Conservation (phyloP, 352 stramenopile species). For the Pythium scleroteichum region DNA sequence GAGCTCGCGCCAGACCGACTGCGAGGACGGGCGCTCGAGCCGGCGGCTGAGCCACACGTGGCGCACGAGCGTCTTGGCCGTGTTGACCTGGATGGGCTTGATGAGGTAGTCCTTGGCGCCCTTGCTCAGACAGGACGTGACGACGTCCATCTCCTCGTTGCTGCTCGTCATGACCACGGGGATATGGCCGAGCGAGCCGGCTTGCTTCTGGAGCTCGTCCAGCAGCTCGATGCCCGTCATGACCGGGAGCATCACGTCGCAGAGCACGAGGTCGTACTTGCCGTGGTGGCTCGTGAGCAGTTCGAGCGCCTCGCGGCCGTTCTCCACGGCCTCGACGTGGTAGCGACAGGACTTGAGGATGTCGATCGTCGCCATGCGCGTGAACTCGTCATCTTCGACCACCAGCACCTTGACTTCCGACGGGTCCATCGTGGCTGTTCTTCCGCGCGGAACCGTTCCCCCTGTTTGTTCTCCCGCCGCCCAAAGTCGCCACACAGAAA, state of each 20-base stretch:
- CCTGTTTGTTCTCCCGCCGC: not conserved
- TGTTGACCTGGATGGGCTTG: slow-evolving; percentile 90
- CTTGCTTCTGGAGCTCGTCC: slow-evolving; percentile 78
- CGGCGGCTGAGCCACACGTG: slow-evolving; percentile 85
- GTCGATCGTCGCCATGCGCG: slow-evolving; percentile 86
- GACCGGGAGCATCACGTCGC: slow-evolving; percentile 89
- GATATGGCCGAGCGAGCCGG: slow-evolving; percentile 67
- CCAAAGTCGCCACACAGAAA: too few species aligned
- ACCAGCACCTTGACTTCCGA: slow-evolving; percentile 89
- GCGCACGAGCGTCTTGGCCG: slow-evolving; percentile 86
- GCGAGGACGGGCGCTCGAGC: slow-evolving; percentile 60
- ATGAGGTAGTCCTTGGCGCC: slow-evolving; percentile 91
- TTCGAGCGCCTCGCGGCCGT: slow-evolving; percentile 75
- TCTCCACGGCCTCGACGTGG: slow-evolving; percentile 82
- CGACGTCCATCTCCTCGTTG: slow-evolving; percentile 90
- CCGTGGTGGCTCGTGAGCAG: slow-evolving; percentile 66
- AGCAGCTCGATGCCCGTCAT: slow-evolving; percentile 89
- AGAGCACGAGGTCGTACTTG: slow-evolving; percentile 87
- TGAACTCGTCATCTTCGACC: slow-evolving; percentile 90
- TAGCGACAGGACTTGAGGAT: slow-evolving; percentile 89
- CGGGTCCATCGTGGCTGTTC: slow-evolving; percentile 57
- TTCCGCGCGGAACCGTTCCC: not conserved
- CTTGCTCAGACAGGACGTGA: slow-evolving; percentile 87
- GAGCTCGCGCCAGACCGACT: slow-evolving; percentile 83
- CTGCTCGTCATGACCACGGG: slow-evolving; percentile 90